Conservation (phyloP, 257 asterid species). For the Solanum habrochaites region DNA sequence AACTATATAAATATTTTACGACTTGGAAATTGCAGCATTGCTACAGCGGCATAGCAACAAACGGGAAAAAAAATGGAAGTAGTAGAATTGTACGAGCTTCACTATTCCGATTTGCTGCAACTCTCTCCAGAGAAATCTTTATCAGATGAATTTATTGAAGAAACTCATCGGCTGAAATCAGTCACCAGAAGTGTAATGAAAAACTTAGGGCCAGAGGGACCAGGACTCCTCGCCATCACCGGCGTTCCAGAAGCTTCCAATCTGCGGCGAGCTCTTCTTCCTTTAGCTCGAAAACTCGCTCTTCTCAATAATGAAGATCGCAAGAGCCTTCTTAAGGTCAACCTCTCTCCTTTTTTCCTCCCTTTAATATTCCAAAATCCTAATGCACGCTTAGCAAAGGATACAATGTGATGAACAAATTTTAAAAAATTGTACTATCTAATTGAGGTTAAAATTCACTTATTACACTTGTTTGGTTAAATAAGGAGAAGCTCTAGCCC, state of each 20-base stretch:
- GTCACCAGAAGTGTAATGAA: conserved; percentile 35
- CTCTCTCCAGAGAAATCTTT: conserved; percentile 24
- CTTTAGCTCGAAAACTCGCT: conserved; percentile 68
- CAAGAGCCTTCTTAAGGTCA: conserved; percentile 69
- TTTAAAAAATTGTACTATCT: neutral
- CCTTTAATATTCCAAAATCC: neutral
- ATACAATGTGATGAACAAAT: neutral
- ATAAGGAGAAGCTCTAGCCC: neutral
- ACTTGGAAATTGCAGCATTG: neutral
- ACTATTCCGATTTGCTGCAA: conserved; percentile 38
- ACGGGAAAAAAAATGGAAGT: conserved; percentile 23
- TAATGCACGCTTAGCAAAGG: neutral
- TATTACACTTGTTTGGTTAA: neutral
- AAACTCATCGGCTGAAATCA: conserved; percentile 29
- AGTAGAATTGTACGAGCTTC: conserved; percentile 45
- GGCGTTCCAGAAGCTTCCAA: conserved; percentile 46
- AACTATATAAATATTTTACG: neutral
- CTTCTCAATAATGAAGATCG: conserved; percentile 48
- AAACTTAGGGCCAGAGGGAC: conserved; percentile 68
- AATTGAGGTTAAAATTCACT: neutral
- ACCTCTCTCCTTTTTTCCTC: neutral
- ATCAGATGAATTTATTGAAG: conserved; percentile 11
- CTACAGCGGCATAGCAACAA: neutral
- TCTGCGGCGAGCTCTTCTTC: conserved; percentile 47
- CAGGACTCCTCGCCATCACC: conserved; percentile 63